Conservation (phyloP, 1,284 basidiomycete genomes). For the Takashimella koratensis region DNA sequence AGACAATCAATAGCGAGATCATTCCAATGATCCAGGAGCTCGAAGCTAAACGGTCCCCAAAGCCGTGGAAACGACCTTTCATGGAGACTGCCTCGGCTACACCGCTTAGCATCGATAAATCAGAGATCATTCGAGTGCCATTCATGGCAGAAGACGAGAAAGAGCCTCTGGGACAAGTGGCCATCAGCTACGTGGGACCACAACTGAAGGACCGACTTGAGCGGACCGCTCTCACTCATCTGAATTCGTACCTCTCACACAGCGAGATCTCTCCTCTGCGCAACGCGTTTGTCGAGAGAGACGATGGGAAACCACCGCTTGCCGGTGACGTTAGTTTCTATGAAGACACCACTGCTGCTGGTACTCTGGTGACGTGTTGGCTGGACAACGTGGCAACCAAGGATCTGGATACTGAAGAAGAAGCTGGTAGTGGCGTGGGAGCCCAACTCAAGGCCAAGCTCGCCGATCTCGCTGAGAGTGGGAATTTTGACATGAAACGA, state of each 20-base stretch:
- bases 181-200: slow-evolving; percentile 76
- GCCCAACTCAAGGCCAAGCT: slow-evolving; percentile 70
- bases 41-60: slow-evolving; percentile 4
- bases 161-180: slow-evolving; percentile 84
- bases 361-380: too few species aligned
- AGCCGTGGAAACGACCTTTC: slow-evolving; percentile 97
- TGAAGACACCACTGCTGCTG: too few species aligned
- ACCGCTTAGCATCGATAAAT: slow-evolving; percentile 58
- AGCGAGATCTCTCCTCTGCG: slow-evolving; percentile 84
- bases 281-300: slow-evolving; percentile 89
- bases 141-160: slow-evolving; percentile 99
- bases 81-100: slow-evolving; percentile 76
- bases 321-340: slow-evolving; percentile 84
- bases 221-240: slow-evolving; percentile 76
- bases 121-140: slow-evolving; percentile 63
- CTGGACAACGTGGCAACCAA: too few species aligned
- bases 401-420: too few species aligned
- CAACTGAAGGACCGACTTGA: slow-evolving; percentile 68
- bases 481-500: slow-evolving; percentile 86
- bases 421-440: slow-evolving; percentile 68
- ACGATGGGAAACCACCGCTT: slow-evolving; percentile 81
- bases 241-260: slow-evolving; percentile 87
- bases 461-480: slow-evolving; percentile 60
- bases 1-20: slow-evolving; percentile 72
- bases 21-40: slow-evolving; percentile 72